Percentiles rank a stretch among this genome's conserved stretches.
Conservation (phyloP, 768 basidiomycete species). For the Lentinula aciculospora region DNA sequence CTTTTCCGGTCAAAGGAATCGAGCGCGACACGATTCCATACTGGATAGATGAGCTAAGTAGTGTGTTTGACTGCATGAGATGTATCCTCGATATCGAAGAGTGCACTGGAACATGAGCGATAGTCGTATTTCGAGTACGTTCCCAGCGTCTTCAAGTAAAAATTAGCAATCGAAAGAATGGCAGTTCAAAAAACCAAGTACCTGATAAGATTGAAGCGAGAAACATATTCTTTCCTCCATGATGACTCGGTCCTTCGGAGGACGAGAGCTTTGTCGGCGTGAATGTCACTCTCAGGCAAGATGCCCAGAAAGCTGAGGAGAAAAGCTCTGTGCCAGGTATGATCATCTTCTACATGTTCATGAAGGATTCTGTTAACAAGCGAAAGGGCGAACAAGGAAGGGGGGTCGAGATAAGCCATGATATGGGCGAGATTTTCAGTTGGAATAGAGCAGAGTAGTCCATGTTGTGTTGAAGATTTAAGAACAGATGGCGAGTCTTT, state of each 20-base stretch:
- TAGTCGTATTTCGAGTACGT: constrained; percentile 49
- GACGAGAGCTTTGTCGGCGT: constrained; percentile 38
- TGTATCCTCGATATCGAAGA: constrained; percentile 54
- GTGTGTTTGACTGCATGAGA: constrained; percentile 47
- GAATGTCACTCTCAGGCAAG: constrained; percentile 54
- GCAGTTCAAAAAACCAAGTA: constrained; percentile 16
- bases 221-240: constrained; percentile 71
- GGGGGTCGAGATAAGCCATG: constrained; percentile 67
- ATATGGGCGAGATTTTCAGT: constrained; percentile 72
- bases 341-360: constrained; percentile 69
- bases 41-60: constrained; percentile 58
- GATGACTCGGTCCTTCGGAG: constrained; percentile 51
- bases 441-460: constrained; percentile 33
- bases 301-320: constrained; percentile 62
- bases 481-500: background rate
- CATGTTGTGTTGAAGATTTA: background rate
- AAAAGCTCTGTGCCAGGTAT: constrained; percentile 77
- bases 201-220: constrained; percentile 50
- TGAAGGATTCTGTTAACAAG: constrained; percentile 45
- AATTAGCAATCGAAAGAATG: background rate
- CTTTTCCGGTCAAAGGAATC: constrained; percentile 60
- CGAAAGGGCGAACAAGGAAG: constrained; percentile 52
- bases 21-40: constrained; percentile 75
- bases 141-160: constrained; percentile 57
- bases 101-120: constrained; percentile 61